Evolutionary conservation across 192 early-diverging fungal species (phyloP).

Genomic region (Entrophospora sp.): DNA sequence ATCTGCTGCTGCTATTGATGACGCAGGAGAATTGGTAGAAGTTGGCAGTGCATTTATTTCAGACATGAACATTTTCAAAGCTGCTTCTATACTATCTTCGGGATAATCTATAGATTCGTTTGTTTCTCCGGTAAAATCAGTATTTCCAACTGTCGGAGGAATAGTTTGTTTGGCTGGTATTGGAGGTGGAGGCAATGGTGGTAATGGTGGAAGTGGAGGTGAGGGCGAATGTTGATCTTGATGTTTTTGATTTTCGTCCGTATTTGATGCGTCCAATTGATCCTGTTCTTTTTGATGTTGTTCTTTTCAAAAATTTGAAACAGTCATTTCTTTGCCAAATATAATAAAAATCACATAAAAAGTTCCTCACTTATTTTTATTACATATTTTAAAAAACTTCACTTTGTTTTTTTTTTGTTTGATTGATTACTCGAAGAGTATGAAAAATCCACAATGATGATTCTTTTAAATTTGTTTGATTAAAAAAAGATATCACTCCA

Average conservation of each 20-base stretch:
- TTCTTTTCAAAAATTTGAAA: constrained; percentile 9
- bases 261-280: background rate
- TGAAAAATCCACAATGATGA: too few relatives aligned
- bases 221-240: too few relatives aligned
- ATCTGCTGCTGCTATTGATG: background rate
- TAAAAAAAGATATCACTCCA: too few relatives aligned
- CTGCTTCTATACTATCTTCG: constrained; percentile 7
- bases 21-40: background rate
- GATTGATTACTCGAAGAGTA: too few relatives aligned
- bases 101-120: background rate
- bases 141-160: too few relatives aligned
- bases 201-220: background rate
- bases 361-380: too few relatives aligned
- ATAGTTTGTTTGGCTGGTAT: background rate
- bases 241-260: background rate
- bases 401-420: background rate
- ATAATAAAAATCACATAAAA: background rate
- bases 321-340: constrained; percentile 7
- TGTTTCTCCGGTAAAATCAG: too few relatives aligned
- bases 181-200: background rate
- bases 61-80: constrained; percentile 10
- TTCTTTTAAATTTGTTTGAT: too few relatives aligned
- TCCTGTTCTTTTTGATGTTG: background rate
- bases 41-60: constrained; percentile 6
- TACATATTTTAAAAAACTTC: background rate